Conservation (phyloP, 768 basidiomycete genomes). For the Kwoniella newhampshirensis region DNA sequence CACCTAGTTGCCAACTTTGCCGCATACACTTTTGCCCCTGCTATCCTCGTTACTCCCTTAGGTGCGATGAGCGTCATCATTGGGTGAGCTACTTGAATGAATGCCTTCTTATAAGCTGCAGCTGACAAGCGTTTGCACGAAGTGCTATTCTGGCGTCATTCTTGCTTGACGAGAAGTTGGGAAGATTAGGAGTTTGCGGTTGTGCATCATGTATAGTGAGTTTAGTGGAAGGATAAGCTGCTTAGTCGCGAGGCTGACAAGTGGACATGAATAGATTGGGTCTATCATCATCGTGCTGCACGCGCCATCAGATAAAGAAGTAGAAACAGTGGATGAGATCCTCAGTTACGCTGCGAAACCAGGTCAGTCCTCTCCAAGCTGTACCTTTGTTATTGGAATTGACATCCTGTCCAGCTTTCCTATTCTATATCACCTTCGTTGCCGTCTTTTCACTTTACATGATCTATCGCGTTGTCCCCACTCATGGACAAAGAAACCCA, state of each 20-base stretch:
- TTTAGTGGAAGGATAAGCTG: too few relatives aligned
- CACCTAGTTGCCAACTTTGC: slow-evolving; percentile 68
- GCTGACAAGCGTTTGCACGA: slow-evolving; percentile 2
- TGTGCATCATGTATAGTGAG: slow-evolving; percentile 54
- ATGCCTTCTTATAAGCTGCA: slow-evolving; percentile 4
- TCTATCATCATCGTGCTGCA: slow-evolving; percentile 93
- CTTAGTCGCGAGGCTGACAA: slow-evolving; percentile 5
- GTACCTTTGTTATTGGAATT: neutral
- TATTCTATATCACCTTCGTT: slow-evolving; percentile 84
- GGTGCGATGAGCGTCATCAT: slow-evolving; percentile 94
- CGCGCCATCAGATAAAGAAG: slow-evolving; percentile 91
- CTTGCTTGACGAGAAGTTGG: slow-evolving; percentile 87
- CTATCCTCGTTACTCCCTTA: slow-evolving; percentile 96
- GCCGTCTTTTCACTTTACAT: slow-evolving; percentile 76
- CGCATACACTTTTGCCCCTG: slow-evolving; percentile 95
- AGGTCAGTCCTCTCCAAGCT: slow-evolving; percentile 58
- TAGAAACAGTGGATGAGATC: slow-evolving; percentile 91
- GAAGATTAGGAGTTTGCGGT: slow-evolving; percentile 70
- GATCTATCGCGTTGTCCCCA: slow-evolving; percentile 82
- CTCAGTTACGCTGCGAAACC: slow-evolving; percentile 89
- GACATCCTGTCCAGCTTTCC: slow-evolving; percentile 64
- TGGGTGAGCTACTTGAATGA: slow-evolving; percentile 67
- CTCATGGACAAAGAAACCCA: slow-evolving; percentile 81
- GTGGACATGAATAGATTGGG: slow-evolving; percentile 57
- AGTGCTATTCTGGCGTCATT: slow-evolving; percentile 94